A percentile compares a stretch with the other conserved stretches of the same genome.
These are phyloP conservation scores for Thielaviopsis euricoi DNA, from an alignment of 2,329 filamentous ascomycete genomes.

Conservation along the genomic window DNA sequence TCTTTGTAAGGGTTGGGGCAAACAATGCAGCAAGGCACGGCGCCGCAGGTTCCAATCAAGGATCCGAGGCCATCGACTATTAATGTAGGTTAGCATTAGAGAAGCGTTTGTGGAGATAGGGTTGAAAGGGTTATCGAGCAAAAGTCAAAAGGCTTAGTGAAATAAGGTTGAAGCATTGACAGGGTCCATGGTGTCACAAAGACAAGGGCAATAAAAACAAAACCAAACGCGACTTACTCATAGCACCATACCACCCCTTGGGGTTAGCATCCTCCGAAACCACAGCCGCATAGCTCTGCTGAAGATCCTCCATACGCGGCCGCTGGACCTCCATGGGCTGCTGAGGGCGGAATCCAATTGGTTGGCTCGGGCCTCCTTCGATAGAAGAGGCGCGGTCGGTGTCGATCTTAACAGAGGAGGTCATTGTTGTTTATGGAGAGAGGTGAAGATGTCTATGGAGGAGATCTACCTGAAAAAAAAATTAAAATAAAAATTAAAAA, in stretches of 20 bases:
- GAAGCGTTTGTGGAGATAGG: no score
- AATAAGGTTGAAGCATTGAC: no score
- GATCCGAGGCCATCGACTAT: conserved; percentile 57
- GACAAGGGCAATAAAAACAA: background rate
- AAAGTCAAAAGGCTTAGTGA: no score
- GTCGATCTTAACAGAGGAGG: background rate
- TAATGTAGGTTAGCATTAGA: background rate
- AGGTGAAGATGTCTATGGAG: background rate
- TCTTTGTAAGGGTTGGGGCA: conserved; percentile 95
- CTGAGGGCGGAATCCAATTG: conserved; percentile 31
- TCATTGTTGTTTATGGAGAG: background rate
- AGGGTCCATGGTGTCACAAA: background rate
- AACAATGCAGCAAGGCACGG: conserved; percentile 77
- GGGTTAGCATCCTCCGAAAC: conserved; percentile 49
- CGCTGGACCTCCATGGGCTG: conserved; percentile 57
- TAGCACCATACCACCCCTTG: conserved; percentile 76
- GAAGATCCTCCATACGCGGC: conserved; percentile 66
- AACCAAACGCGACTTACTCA: conserved; percentile 43
- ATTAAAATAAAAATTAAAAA: background rate
- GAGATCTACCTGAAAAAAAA: background rate
- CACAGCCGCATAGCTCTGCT: conserved; percentile 58
- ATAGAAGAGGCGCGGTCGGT: background rate
- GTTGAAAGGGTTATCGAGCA: background rate
- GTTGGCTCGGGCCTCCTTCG: background rate
- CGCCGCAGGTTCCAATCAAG: conserved; percentile 61